These are phyloP conservation scores for Cardiosporidium cionae DNA, from an alignment of 169 alveolate genomes.

Conservation along the genomic window DNA sequence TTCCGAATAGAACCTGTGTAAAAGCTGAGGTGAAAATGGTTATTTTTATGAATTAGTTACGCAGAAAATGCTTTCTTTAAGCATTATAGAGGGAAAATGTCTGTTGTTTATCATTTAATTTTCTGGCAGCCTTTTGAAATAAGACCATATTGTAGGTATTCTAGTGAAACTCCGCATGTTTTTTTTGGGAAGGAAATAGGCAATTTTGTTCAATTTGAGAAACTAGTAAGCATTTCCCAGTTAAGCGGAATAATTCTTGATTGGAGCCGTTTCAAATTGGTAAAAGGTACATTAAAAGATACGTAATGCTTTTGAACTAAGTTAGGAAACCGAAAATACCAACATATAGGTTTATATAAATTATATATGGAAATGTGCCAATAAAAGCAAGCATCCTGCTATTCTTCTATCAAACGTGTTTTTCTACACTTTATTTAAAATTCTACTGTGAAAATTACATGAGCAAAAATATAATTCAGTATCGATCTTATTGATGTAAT, in stretches of 20 bases:
- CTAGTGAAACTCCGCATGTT: not conserved
- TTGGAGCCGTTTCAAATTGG: not conserved
- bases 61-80: no score
- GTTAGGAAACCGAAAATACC: not conserved
- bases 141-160: not conserved
- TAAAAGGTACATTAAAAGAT: not conserved
- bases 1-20: no score
- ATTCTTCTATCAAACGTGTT: not conserved
- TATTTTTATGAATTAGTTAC: no score
- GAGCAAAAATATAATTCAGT: not conserved
- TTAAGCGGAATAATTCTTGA: not conserved
- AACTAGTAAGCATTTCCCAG: not conserved
- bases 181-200: not conserved
- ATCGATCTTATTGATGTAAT: not conserved
- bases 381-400: not conserved
- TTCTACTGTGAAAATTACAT: not conserved
- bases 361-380: not conserved
- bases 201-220: not conserved
- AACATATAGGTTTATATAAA: not conserved
- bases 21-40: no score
- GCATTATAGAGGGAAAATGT: no score
- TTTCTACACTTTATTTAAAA: not conserved
- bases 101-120: no score
- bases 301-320: not conserved
- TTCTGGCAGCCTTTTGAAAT: not conserved